These are phyloP conservation scores for Hibiscus trionum DNA, from an alignment of 345 rosid genomes.

Conservation along the genomic window DNA sequence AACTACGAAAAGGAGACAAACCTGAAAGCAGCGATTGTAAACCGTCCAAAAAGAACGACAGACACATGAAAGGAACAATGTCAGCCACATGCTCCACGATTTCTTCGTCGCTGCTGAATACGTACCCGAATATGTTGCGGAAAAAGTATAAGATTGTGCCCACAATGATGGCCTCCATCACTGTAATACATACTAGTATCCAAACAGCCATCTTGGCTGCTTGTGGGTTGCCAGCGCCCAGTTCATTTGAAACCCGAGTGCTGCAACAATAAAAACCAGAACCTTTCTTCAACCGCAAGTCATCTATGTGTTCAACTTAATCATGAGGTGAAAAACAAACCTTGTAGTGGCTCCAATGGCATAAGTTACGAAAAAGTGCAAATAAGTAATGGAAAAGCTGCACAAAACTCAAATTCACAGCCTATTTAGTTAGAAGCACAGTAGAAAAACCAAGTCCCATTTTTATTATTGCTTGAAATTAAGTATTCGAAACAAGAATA, in stretches of 20 bases:
- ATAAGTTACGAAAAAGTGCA: constrained; percentile 35
- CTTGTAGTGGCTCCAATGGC: constrained; percentile 50
- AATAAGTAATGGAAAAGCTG: constrained; percentile 29
- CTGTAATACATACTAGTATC: constrained; percentile 15
- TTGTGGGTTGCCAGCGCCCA: constrained; percentile 37
- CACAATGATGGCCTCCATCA: constrained; percentile 18
- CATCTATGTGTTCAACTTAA: background rate
- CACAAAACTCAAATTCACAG: background rate
- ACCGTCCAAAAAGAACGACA: constrained; percentile 27
- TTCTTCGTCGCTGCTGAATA: constrained; percentile 28
- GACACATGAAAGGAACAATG: constrained; percentile 33
- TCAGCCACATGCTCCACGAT: constrained; percentile 23
- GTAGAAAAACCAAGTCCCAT: background rate
- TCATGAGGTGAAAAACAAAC: constrained; percentile 14
- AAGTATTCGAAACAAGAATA: constrained; percentile 7
- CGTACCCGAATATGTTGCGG: constrained; percentile 29
- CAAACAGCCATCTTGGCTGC: constrained; percentile 23
- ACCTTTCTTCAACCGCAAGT: background rate
- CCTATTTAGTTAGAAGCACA: background rate
- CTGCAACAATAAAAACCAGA: constrained; percentile 3
- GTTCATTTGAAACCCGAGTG: constrained; percentile 42
- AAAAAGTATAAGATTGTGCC: constrained; percentile 22
- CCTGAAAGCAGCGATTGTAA: constrained; percentile 40
- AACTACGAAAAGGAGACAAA: background rate
- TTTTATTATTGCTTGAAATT: background rate